Conservation (phyloP, 164 flowering plant genomes). For the Nymphaea thermarum region DNA sequence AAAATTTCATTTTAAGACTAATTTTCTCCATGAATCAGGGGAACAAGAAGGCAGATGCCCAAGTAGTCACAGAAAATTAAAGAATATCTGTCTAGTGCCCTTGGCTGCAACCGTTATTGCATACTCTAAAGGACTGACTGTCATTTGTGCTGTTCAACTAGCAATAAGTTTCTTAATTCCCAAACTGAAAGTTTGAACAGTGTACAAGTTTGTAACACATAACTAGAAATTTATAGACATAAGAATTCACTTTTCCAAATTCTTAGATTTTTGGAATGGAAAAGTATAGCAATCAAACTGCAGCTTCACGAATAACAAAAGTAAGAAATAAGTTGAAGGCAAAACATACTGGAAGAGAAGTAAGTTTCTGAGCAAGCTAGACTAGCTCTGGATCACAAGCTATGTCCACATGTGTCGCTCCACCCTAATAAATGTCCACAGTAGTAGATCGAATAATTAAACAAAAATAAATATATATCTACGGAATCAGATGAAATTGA, state of each 20-base stretch:
- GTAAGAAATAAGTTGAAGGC: background rate
- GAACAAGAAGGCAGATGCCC: no score
- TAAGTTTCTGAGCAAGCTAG: constrained; percentile 51
- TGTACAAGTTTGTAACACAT: no score
- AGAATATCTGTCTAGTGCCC: background rate
- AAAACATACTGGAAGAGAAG: constrained; percentile 59
- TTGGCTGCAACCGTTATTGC: background rate
- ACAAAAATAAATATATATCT: background rate
- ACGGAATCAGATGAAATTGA: background rate
- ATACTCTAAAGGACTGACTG: background rate
- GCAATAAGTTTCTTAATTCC: background rate
- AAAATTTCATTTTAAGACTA: no score
- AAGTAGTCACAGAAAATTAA: no score
- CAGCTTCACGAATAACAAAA: no score
- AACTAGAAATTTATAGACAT: no score
- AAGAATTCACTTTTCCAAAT: no score
- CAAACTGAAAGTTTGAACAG: background rate
- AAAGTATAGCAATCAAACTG: no score
- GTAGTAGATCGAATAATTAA: background rate
- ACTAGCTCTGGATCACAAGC: constrained; percentile 84
- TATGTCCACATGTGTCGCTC: constrained; percentile 89
- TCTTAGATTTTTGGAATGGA: no score
- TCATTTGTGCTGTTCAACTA: background rate
- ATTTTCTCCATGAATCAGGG: no score
- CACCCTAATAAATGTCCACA: constrained; percentile 45